A percentile compares a stretch with the other conserved stretches of the same genome.
Evolutionary conservation across 345 rosid genomes (phyloP).

Genomic region (Bretschneidera sinensis): DNA sequence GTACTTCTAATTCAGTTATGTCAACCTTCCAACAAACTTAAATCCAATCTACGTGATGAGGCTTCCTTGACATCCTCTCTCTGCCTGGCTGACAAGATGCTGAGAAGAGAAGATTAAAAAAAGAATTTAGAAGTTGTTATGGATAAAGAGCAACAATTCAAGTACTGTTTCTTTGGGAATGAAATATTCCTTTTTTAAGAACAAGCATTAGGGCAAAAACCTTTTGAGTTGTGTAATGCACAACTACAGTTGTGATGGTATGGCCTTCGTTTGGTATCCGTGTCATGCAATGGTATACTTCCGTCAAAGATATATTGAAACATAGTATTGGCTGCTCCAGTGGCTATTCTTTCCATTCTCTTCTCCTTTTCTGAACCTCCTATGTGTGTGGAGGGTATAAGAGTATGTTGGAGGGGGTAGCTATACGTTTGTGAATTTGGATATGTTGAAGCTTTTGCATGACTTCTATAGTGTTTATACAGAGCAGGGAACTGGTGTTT

Average conservation of each 20-base stretch:
- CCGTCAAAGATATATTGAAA: conserved; percentile 17
- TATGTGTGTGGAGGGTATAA: background rate
- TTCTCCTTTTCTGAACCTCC: background rate
- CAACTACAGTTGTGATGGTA: conserved; percentile 30
- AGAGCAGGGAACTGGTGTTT: background rate
- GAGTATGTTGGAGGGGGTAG: background rate
- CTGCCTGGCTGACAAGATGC: background rate
- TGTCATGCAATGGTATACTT: conserved; percentile 16
- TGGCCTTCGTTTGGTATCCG: conserved; percentile 20
- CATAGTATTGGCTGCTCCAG: conserved; percentile 19
- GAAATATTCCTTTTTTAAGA: conserved; percentile 3
- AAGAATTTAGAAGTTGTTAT: conserved; percentile 6
- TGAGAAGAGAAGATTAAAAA: conserved; percentile 16
- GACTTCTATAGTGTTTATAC: background rate
- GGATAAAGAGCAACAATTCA: conserved; percentile 14
- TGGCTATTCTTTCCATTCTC: conserved; percentile 9
- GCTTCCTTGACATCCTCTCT: background rate
- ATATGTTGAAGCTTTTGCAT: background rate
- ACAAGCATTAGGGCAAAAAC: conserved; percentile 11
- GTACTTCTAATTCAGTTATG: background rate
- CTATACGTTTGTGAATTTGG: background rate
- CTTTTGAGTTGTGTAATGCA: conserved; percentile 23
- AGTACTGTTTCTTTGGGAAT: conserved; percentile 11
- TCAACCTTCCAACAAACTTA: too few species aligned
- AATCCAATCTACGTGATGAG: background rate